Evolutionary conservation across 768 basidiomycete genomes (phyloP), one percentile per base, ranked within the genome.

Genomic region (Mycena amicta): DNA sequence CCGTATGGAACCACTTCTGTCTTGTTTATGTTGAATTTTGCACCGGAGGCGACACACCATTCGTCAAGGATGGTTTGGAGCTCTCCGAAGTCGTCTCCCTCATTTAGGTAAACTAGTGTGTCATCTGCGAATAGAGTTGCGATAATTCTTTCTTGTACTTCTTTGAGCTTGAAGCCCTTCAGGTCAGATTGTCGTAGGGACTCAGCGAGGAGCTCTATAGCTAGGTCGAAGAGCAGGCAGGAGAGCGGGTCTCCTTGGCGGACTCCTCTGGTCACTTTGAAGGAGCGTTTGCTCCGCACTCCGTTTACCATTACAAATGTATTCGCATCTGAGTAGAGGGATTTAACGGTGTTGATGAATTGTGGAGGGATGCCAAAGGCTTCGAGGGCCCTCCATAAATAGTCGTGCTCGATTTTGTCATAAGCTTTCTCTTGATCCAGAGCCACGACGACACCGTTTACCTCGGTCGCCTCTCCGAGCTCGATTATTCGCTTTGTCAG

Each of bases 251-350:
- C 33, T 8, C 33, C 33, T 18, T 37, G 33, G 8, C 33, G 33
- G 8, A 37, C 33, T 37, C 33, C 33, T 37, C 33, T 5, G 0
- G 53, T 66, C 4, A 72, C 61, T 20, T 39, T 50, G 52, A 63
- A 70, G 0, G 59, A 37, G 23, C 5, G 16, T 25, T 66, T 66
- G 8, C 62, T 26, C 0, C 40, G 12, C 11, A 40, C 27, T 11
- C 72, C 68, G 20, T 73, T 73, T 1, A 73, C 31, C 25, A 65
- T 63, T 16, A 73, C 61, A 3, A 5, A 2, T 1, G 69, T 72
- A 64, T 66, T 1, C 46, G 46, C 41, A 25, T 47, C 49, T 13
- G 47, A 50, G 33, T 73, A 73, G 4, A 72, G 63, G 0, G 58
- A 49, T 55, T 65, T 56, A 0, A 71, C 52, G 0, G 63, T 66